phyloP scores from a whole-genome alignment of 768 basidiomycete genomes.

The Kwoniella sp. region DNA sequence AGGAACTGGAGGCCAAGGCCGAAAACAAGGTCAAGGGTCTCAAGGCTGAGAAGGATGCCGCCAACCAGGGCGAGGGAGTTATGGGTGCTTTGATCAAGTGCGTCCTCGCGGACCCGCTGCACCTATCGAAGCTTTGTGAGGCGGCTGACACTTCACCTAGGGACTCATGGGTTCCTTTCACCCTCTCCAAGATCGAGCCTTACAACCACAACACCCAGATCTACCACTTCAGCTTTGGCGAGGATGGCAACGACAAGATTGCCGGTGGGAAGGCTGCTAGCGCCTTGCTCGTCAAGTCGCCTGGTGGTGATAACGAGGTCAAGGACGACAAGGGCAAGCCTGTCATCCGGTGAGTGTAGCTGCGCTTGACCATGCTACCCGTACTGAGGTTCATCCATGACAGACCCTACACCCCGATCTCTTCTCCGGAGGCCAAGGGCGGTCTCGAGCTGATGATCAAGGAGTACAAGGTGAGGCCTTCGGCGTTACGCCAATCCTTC shows the following conservation, averaged over 20 bases:
- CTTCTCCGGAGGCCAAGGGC: conserved; percentile 67
- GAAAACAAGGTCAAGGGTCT: conserved; percentile 11
- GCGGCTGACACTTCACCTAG: conserved; percentile 11
- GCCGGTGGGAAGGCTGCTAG: conserved; percentile 44
- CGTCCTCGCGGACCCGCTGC: not conserved
- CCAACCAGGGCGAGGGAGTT: conserved; percentile 3
- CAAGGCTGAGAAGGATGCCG: conserved; percentile 13
- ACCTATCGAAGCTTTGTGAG: not conserved
- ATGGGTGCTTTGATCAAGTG: conserved; percentile 17
- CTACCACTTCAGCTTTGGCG: conserved; percentile 71
- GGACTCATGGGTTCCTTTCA: conserved; percentile 59
- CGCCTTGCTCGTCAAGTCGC: conserved; percentile 65
- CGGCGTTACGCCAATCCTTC: not conserved
- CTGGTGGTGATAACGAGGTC: conserved; percentile 32
- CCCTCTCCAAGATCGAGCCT: conserved; percentile 66
- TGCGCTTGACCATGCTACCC: not conserved
- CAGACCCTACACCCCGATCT: conserved; percentile 85
- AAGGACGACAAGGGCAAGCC: conserved; percentile 68
- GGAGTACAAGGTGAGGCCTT: conserved; percentile 54
- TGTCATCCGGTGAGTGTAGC: conserved; percentile 57
- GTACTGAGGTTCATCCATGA: not conserved
- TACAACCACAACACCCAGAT: conserved; percentile 93
- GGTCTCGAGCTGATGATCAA: conserved; percentile 79
- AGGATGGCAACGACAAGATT: conserved; percentile 31
- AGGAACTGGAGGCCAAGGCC: conserved; percentile 15